Evolutionary conservation across 345 rosid genomes (phyloP).

Genomic region (Clarkia xantiana): DNA sequence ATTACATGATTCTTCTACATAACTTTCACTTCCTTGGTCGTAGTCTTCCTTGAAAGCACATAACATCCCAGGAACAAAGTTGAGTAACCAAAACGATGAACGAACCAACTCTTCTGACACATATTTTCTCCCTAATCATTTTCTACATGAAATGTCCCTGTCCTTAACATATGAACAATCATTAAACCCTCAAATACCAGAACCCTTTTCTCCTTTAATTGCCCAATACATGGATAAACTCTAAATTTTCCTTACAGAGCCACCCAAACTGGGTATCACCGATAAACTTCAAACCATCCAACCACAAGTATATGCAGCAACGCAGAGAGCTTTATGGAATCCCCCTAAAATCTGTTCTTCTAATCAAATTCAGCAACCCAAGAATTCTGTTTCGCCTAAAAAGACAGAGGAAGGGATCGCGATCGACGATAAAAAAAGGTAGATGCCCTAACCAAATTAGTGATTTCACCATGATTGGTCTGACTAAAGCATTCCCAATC

Average conservation of each 20-base stretch:
- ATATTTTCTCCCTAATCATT: slow-evolving; percentile 19
- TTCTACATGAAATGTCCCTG: slow-evolving; percentile 8
- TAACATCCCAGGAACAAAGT: slow-evolving; percentile 23
- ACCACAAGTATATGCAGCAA: slow-evolving; percentile 1
- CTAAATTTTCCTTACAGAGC: neutral
- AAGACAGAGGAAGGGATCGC: neutral
- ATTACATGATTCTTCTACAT: slow-evolving; percentile 44
- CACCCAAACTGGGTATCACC: neutral
- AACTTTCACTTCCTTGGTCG: slow-evolving; percentile 27
- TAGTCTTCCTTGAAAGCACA: slow-evolving; percentile 22
- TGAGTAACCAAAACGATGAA: slow-evolving; percentile 20
- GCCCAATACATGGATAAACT: slow-evolving; percentile 8
- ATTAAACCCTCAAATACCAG: slow-evolving; percentile 11
- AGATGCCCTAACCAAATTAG: no score
- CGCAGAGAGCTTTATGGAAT: neutral
- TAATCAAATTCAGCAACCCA: slow-evolving; percentile 11
- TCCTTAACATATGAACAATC: slow-evolving; percentile 26
- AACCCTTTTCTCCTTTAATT: slow-evolving; percentile 2
- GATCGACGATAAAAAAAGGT: no score
- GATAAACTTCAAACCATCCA: neutral
- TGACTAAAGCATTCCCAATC: no score
- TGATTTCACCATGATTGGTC: no score
- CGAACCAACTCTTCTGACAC: slow-evolving; percentile 11
- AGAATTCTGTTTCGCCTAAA: slow-evolving; percentile 8
- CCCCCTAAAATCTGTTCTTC: neutral